A percentile compares a stretch with the other conserved stretches of the same genome.
phyloP scores from a whole-genome alignment of 2,329 filamentous ascomycete species.

The Aspergillus costaricaensis region DNA sequence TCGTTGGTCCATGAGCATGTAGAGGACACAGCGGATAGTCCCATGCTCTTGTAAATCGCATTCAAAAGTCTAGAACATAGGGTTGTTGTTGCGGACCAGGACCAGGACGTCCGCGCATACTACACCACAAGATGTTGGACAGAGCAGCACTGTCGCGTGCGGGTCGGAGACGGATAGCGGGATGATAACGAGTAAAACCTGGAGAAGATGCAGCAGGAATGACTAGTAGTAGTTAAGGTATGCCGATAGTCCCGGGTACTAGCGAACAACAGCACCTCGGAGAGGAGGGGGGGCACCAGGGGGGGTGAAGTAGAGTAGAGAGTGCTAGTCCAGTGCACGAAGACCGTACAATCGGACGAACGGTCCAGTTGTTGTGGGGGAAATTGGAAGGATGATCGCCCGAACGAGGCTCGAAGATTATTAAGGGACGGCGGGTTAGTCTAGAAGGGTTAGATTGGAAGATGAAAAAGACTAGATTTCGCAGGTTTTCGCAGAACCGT shows the following conservation, averaged over 20 bases:
- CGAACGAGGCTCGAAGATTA: neutral
- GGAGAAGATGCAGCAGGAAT: neutral
- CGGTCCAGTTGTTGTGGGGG: conserved; percentile 1
- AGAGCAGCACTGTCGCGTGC: conserved; percentile 3
- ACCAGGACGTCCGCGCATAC: conserved; percentile 6
- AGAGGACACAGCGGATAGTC: conserved; percentile 20
- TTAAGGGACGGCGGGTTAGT: neutral
- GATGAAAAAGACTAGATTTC: neutral
- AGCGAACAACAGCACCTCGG: neutral
- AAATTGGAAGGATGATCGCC: conserved; percentile 6
- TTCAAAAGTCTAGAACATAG: conserved; percentile 17
- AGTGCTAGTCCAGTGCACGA: neutral
- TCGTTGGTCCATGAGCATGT: conserved; percentile 39
- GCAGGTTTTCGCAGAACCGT: neutral
- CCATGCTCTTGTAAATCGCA: conserved; percentile 26
- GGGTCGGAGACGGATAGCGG: conserved; percentile 3
- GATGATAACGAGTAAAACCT: conserved; percentile 1
- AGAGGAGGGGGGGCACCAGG: neutral
- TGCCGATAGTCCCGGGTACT: conserved; percentile 1
- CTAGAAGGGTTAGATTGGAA: neutral
- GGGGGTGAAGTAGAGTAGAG: neutral
- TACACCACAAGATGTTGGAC: neutral
- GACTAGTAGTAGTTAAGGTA: neutral
- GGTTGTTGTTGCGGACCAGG: conserved; percentile 6
- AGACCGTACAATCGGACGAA: neutral